Percentiles rank a stretch among this genome's conserved stretches.
Evolutionary conservation across 306 rosid genomes (phyloP).

Genomic region (Malus asiatica): DNA sequence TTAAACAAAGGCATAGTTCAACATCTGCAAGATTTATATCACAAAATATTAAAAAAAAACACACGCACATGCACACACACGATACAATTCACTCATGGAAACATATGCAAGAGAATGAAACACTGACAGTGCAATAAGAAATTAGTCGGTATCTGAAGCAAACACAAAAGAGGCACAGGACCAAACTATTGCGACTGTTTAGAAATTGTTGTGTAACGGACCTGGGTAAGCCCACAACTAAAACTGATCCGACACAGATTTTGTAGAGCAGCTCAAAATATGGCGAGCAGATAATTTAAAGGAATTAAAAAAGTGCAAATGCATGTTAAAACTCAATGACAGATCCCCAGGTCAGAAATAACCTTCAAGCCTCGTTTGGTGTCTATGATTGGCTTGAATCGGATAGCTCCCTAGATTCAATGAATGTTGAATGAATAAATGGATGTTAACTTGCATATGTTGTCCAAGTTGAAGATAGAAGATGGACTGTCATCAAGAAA

Average conservation of each 20-base stretch:
- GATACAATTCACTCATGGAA: conserved; percentile 6
- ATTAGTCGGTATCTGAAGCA: background rate
- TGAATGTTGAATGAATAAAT: too few relatives aligned
- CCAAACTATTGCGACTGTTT: background rate
- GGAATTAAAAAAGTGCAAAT: background rate
- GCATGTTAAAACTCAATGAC: background rate
- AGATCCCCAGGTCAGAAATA: background rate
- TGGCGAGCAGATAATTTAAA: background rate
- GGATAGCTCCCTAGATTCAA: too few relatives aligned
- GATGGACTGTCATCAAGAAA: background rate
- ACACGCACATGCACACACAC: background rate
- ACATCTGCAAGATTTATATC: conserved; percentile 13
- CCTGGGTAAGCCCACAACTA: background rate
- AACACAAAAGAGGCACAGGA: background rate
- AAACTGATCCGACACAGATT: background rate
- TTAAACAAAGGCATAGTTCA: conserved; percentile 14
- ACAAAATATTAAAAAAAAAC: background rate
- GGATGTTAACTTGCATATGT: too few relatives aligned
- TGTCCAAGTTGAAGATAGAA: too few relatives aligned
- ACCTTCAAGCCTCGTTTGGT: background rate
- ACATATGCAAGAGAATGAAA: background rate
- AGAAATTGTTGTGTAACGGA: background rate
- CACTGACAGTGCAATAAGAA: background rate
- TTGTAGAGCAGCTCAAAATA: background rate
- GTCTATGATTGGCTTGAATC: background rate